Conservation (phyloP, 169 alveolate species). For the Besnoitia besnoiti region DNA sequence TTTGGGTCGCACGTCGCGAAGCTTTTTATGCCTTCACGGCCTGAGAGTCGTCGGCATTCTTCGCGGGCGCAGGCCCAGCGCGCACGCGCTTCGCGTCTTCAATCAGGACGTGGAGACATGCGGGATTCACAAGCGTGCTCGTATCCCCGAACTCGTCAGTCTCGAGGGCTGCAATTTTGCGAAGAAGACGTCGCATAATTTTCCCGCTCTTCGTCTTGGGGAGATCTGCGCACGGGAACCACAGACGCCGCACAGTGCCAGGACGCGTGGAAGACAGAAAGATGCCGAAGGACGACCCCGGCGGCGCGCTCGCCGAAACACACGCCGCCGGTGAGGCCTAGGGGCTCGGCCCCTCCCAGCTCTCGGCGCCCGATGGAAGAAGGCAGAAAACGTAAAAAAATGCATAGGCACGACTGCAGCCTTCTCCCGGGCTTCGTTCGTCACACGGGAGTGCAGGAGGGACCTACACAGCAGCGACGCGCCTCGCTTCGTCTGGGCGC, state of each 20-base stretch:
- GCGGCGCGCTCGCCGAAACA: background rate
- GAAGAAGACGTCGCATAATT: constrained; percentile 91
- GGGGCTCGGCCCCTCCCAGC: too few species aligned
- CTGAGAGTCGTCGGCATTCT: too few species aligned
- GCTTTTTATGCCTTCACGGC: too few species aligned
- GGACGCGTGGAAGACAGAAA: background rate
- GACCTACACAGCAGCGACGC: too few species aligned
- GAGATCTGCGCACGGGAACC: constrained; percentile 70
- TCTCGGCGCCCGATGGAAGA: too few species aligned
- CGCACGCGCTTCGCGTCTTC: constrained; percentile 14
- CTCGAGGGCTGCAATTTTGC: constrained; percentile 88
- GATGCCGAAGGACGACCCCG: background rate
- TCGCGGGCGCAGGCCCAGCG: too few species aligned
- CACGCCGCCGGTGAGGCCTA: background rate
- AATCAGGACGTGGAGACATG: constrained; percentile 47
- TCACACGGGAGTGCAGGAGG: too few species aligned
- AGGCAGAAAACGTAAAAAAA: too few species aligned
- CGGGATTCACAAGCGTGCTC: constrained; percentile 73
- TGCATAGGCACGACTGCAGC: too few species aligned
- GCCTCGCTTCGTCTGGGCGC: too few species aligned
- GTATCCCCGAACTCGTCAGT: constrained; percentile 73
- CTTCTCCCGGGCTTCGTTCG: too few species aligned
- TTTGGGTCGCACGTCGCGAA: too few species aligned
- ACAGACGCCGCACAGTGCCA: background rate
- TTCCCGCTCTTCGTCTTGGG: constrained; percentile 95